phyloP scores from a whole-genome alignment of 169 alveolate species.

The Eimeria sp. region DNA sequence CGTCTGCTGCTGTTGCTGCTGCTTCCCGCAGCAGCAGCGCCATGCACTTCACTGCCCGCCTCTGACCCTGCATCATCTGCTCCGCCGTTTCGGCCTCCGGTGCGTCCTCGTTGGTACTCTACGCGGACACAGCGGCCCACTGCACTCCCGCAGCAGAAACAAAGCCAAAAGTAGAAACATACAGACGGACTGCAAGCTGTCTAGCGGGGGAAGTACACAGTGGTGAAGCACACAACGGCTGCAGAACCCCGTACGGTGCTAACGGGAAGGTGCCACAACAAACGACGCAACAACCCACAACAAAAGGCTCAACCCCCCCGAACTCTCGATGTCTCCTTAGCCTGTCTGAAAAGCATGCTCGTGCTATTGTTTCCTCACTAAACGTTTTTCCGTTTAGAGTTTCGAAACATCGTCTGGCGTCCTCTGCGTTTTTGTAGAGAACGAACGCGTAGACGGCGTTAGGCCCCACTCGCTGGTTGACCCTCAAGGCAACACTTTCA shows the following conservation, averaged over 20 bases:
- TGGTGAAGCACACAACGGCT: background rate
- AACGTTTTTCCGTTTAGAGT: conserved; percentile 79
- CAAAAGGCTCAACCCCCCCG: background rate
- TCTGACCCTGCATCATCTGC: conserved; percentile 70
- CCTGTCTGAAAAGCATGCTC: background rate
- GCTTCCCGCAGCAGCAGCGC: conserved; percentile 45
- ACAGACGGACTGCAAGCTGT: background rate
- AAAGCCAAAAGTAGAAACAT: background rate
- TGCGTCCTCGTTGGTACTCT: conserved; percentile 80
- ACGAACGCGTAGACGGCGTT: conserved; percentile 75
- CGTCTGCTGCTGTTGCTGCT: conserved; percentile 62
- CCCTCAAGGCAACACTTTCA: conserved; percentile 69
- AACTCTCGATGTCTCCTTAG: background rate
- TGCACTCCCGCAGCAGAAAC: background rate
- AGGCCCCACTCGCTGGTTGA: conserved; percentile 78
- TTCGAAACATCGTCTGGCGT: conserved; percentile 79
- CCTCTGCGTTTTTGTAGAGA: conserved; percentile 76
- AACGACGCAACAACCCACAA: background rate
- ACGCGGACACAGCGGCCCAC: conserved; percentile 83
- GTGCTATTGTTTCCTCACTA: conserved; percentile 22
- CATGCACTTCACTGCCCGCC: conserved; percentile 58
- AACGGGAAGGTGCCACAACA: background rate
- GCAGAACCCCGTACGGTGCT: too few relatives aligned
- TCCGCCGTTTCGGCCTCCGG: conserved; percentile 41
- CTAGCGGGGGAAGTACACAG: background rate